These are phyloP conservation scores for Vaccinium corymbosum DNA, from an alignment of 148 eudicot genomes.

Conservation along the genomic window DNA sequence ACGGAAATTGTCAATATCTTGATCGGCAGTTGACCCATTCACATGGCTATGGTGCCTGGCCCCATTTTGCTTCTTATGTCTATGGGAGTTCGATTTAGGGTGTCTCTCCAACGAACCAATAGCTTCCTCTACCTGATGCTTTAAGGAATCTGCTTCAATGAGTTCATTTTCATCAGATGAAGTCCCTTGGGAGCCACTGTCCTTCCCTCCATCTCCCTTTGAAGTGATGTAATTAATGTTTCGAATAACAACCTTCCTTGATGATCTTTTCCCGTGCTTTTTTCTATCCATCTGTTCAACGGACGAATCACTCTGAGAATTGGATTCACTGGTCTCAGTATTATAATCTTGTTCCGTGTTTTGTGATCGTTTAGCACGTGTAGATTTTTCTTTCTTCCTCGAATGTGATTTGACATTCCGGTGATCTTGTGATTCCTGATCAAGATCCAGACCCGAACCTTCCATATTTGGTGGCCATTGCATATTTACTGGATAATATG, in stretches of 20 bases:
- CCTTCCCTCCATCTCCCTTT: slow-evolving; percentile 43
- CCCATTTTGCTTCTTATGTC: slow-evolving; percentile 36
- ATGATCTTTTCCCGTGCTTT: slow-evolving; percentile 49
- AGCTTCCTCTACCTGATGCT: slow-evolving; percentile 64
- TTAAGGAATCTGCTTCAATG: slow-evolving; percentile 42
- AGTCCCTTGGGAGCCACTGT: slow-evolving; percentile 37
- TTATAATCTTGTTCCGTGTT: slow-evolving; percentile 30
- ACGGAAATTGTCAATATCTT: slow-evolving; percentile 22
- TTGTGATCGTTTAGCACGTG: slow-evolving; percentile 31
- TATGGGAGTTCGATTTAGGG: slow-evolving; percentile 37
- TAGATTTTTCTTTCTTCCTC: slow-evolving; percentile 44
- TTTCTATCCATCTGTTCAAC: slow-evolving; percentile 10
- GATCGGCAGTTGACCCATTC: slow-evolving; percentile 23
- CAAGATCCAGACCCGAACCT: slow-evolving; percentile 30
- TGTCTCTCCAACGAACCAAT: slow-evolving; percentile 52
- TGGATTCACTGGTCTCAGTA: slow-evolving; percentile 41
- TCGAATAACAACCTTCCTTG: slow-evolving; percentile 68
- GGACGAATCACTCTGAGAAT: slow-evolving; percentile 41
- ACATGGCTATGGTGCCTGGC: slow-evolving; percentile 24
- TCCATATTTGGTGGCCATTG: slow-evolving; percentile 58
- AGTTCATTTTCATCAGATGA: slow-evolving; percentile 55
- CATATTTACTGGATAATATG: slow-evolving; percentile 54
- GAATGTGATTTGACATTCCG: slow-evolving; percentile 39
- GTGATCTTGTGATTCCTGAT: slow-evolving; percentile 37
- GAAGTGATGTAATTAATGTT: slow-evolving; percentile 75